phyloP scores from a whole-genome alignment of 345 rosid species.

The Adansonia digitata region DNA sequence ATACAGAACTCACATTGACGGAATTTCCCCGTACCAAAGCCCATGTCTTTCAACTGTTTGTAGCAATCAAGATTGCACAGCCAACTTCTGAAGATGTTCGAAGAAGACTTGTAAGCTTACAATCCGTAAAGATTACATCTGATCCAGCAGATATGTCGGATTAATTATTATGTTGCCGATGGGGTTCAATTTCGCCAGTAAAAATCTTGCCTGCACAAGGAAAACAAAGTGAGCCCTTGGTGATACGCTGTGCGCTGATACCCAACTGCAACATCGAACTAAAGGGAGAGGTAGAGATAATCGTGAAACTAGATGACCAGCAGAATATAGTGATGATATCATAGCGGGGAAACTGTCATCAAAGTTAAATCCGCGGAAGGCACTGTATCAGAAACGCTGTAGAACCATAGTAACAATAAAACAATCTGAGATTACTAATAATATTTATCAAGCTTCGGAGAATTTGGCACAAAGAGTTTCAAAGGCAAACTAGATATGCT shows the following conservation, averaged over 20 bases:
- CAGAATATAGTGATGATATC: no score
- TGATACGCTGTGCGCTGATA: no score
- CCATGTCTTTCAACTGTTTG: slow-evolving; percentile 7
- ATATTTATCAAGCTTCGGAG: neutral
- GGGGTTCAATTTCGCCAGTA: slow-evolving; percentile 93
- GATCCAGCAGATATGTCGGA: slow-evolving; percentile 77
- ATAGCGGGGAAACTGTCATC: neutral
- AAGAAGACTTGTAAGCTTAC: slow-evolving; percentile 94
- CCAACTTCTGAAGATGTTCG: slow-evolving; percentile 91
- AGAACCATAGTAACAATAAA: neutral
- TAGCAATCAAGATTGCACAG: slow-evolving; percentile 77
- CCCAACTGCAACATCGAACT: no score
- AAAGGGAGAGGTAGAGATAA: neutral
- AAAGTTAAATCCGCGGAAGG: no score
- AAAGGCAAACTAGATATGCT: neutral
- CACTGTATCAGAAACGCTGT: neutral
- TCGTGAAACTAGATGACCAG: neutral
- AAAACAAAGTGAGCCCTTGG: slow-evolving; percentile 1
- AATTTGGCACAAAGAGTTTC: neutral
- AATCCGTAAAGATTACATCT: slow-evolving; percentile 79
- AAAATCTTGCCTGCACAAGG: slow-evolving; percentile 74
- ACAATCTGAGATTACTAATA: neutral
- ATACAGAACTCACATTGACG: slow-evolving; percentile 24
- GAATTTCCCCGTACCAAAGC: slow-evolving; percentile 14
- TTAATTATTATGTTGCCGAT: slow-evolving; percentile 76